Evolutionary conservation across 2,329 filamentous ascomycete genomes (phyloP).

Genomic region (Xylaria sp.): DNA sequence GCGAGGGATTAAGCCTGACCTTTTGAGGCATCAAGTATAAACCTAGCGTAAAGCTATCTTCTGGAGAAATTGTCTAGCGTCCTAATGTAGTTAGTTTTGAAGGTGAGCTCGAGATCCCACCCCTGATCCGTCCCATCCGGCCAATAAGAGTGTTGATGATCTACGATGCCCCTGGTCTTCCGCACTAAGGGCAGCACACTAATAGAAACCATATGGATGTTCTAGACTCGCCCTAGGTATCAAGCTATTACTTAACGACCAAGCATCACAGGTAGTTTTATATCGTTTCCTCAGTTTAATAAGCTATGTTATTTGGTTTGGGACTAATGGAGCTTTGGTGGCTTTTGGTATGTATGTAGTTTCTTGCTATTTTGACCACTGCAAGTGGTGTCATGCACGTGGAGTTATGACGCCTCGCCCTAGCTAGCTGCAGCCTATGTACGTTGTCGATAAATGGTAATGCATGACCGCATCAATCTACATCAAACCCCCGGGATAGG

Average conservation of each 20-base stretch:
- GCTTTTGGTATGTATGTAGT: not conserved
- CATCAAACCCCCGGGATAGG: not conserved
- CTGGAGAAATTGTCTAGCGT: not conserved
- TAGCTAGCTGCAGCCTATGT: not conserved
- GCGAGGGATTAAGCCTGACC: constrained; percentile 8
- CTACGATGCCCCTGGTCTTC: constrained; percentile 1
- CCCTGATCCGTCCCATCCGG: not conserved
- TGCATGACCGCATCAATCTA: not conserved
- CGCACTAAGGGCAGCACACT: not conserved
- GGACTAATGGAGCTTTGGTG: not conserved
- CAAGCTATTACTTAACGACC: too few species aligned
- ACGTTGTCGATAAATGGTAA: not conserved
- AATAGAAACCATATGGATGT: too few species aligned
- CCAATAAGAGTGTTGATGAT: constrained; percentile 21
- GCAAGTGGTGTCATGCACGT: not conserved
- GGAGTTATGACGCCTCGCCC: not conserved
- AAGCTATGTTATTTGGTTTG: not conserved
- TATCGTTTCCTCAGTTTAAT: not conserved
- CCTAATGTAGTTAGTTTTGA: constrained; percentile 11
- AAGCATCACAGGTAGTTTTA: too few species aligned
- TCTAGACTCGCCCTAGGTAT: too few species aligned
- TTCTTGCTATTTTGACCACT: not conserved
- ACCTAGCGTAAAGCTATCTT: not conserved
- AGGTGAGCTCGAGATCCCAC: not conserved
- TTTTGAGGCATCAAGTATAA: not conserved